These are phyloP conservation scores for Cercospora sp. DNA, from an alignment of 2,329 filamentous ascomycete genomes.

Conservation along the genomic window DNA sequence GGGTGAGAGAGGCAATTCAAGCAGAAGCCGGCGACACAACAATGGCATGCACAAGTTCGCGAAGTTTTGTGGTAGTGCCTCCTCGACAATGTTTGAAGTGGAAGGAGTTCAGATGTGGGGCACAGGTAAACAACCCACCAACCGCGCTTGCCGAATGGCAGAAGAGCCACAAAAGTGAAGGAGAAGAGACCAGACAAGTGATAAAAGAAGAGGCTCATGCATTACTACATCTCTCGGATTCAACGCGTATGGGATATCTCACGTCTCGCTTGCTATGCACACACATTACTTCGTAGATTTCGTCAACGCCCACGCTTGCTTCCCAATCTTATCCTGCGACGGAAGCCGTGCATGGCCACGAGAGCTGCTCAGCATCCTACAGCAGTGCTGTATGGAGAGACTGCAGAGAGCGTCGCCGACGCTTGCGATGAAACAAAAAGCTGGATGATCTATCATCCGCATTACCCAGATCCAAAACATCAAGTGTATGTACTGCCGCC, in stretches of 20 bases:
- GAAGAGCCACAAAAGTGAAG: neutral
- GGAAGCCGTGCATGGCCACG: conserved; percentile 8
- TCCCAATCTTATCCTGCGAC: conserved; percentile 20
- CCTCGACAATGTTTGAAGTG: neutral
- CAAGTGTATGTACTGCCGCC: conserved; percentile 44
- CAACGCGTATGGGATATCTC: conserved; percentile 21
- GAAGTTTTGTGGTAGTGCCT: neutral
- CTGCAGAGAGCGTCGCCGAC: conserved; percentile 1
- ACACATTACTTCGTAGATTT: conserved; percentile 26
- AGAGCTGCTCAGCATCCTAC: neutral
- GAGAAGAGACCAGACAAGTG: neutral
- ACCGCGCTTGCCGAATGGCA: neutral
- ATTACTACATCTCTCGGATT: neutral
- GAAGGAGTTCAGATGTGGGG: neutral
- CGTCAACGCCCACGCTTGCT: conserved; percentile 14
- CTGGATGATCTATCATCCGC: conserved; percentile 8
- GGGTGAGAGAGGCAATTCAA: neutral
- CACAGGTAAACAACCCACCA: neutral
- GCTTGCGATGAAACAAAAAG: neutral
- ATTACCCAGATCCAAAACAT: conserved; percentile 8
- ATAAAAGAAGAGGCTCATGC: neutral
- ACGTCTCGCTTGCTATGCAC: conserved; percentile 28
- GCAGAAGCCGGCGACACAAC: neutral
- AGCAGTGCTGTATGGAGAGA: conserved; percentile 15
- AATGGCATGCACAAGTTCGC: neutral